Evolutionary conservation across 352 stramenopile genomes (phyloP).

Genomic region (Globisporangium polare): DNA sequence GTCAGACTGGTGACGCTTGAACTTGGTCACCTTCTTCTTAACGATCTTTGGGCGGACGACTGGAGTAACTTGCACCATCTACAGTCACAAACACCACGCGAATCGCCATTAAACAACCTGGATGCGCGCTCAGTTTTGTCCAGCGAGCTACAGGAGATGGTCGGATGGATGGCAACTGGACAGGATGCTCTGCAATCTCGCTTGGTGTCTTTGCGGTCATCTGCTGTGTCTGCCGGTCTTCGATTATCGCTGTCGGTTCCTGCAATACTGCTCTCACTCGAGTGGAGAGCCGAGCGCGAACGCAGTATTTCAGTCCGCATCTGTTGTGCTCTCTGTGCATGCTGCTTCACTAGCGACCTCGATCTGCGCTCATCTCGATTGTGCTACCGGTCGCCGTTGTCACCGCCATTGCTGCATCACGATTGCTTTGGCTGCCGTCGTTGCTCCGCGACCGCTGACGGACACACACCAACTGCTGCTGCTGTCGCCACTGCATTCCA

Average conservation of each 20-base stretch:
- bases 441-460: background rate
- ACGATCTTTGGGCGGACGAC: constrained; percentile 93
- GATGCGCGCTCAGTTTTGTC: background rate
- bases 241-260: background rate
- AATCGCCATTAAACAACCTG: background rate
- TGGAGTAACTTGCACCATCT: constrained; percentile 91
- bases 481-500: background rate
- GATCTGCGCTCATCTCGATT: constrained; percentile 6
- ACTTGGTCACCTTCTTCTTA: constrained; percentile 99
- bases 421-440: background rate
- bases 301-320: no score
- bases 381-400: background rate
- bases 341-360: background rate
- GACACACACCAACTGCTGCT: background rate
- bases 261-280: background rate
- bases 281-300: no score
- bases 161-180: background rate
- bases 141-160: background rate
- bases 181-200: background rate
- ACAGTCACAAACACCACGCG: constrained; percentile 17
- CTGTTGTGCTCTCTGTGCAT: background rate
- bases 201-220: background rate
- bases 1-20: constrained; percentile 98
- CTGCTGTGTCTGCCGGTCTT: background rate
- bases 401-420: background rate